Percentiles rank a stretch among this genome's conserved stretches.
Evolutionary conservation across 345 rosid genomes (phyloP).

Genomic region (Lenwebbia sp.): DNA sequence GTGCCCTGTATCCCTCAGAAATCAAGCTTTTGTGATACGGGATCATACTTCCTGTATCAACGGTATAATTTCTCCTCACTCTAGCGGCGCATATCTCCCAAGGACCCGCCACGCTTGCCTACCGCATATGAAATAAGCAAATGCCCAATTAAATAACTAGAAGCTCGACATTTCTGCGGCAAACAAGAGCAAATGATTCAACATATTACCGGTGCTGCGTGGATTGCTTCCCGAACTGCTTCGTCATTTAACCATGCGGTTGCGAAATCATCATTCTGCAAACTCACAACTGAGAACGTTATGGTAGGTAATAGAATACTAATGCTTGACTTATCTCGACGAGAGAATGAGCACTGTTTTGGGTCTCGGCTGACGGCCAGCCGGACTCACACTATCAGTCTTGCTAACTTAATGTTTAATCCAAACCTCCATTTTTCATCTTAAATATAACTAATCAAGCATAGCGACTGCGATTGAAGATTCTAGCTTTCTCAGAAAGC

Average conservation of each 20-base stretch:
- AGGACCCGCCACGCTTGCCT: too few relatives aligned
- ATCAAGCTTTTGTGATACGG: constrained; percentile 24
- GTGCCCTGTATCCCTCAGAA: constrained; percentile 21
- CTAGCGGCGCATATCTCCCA: too few relatives aligned
- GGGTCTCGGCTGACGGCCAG: neutral
- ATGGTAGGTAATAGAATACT: neutral
- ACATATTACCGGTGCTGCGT: constrained; percentile 26
- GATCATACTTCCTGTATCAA: constrained; percentile 16
- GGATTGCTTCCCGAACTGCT: constrained; percentile 36
- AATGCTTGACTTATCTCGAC: neutral
- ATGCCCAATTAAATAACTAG: too few relatives aligned
- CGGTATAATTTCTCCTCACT: neutral
- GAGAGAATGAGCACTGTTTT: too few relatives aligned
- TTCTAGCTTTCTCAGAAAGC: too few relatives aligned
- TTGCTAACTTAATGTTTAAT: neutral
- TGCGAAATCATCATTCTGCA: constrained; percentile 41
- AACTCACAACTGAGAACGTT: neutral
- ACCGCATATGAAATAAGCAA: neutral
- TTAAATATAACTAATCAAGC: neutral
- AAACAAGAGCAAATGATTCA: neutral
- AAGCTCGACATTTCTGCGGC: neutral
- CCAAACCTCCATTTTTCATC: neutral
- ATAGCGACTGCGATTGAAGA: neutral
- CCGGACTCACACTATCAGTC: neutral
- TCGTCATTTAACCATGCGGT: constrained; percentile 34